These are phyloP conservation scores for Vinca minor DNA, from an alignment of 257 asterid genomes.

Conservation along the genomic window DNA sequence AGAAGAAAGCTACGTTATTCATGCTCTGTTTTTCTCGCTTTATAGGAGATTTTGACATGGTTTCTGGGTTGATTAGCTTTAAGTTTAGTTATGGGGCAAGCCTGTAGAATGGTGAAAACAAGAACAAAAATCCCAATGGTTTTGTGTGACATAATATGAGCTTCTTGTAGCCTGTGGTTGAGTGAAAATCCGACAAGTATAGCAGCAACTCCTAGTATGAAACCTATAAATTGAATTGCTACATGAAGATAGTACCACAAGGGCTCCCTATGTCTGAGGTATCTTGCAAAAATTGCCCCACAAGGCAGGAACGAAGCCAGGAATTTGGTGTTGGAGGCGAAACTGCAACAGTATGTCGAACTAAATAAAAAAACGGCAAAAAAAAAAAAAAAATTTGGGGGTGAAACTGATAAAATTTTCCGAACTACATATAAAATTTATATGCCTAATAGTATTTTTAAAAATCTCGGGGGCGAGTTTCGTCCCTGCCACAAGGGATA, in stretches of 20 bases:
- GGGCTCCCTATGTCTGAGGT: conserved; percentile 50
- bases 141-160: conserved; percentile 56
- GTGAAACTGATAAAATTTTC: too few species aligned
- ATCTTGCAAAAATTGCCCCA: conserved; percentile 74
- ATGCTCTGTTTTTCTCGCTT: too few species aligned
- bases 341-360: too few species aligned
- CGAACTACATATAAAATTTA: too few species aligned
- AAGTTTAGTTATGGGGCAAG: conserved; percentile 17
- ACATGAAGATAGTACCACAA: conserved; percentile 81
- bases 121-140: conserved; percentile 77
- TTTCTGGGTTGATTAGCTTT: neutral
- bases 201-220: conserved; percentile 65
- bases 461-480: too few species aligned
- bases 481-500: too few species aligned
- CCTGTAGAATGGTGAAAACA: conserved; percentile 68
- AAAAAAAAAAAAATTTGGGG: too few species aligned
- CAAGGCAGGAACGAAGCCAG: too few species aligned
- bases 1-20: neutral
- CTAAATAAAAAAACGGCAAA: too few species aligned
- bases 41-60: too few species aligned
- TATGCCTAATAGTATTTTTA: too few species aligned
- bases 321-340: too few species aligned
- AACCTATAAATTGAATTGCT: conserved; percentile 54
- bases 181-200: conserved; percentile 61
- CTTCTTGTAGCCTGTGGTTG: conserved; percentile 46